These are phyloP conservation scores for Dinochytrium kinnereticum DNA, from an alignment of 371 early-diverging fungal species.

Conservation along the genomic window DNA sequence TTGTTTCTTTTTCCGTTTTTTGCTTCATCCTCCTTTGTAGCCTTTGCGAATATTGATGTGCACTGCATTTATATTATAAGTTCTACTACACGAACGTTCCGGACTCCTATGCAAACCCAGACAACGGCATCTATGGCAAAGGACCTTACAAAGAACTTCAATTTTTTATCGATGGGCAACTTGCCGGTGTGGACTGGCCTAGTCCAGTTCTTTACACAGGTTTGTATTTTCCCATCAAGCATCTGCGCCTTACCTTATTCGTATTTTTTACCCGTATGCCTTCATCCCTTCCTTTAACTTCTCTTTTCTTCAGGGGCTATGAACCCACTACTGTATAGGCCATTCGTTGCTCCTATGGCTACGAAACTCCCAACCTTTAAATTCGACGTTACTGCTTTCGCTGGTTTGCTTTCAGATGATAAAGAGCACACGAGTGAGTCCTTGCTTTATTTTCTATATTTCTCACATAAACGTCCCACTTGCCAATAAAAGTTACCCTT, in stretches of 20 bases:
- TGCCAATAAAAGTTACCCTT: constrained; percentile 23
- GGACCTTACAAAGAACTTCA: constrained; percentile 43
- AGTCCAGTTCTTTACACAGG: constrained; percentile 45
- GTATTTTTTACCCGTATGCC: too few relatives aligned
- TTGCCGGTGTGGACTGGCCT: constrained; percentile 38
- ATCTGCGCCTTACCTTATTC: too few relatives aligned
- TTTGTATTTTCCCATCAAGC: too few relatives aligned
- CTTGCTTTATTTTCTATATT: neutral
- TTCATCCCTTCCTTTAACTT: too few relatives aligned
- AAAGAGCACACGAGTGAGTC: constrained; percentile 20
- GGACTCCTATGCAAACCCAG: constrained; percentile 34
- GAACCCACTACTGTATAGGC: constrained; percentile 34
- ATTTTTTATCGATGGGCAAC: constrained; percentile 30
- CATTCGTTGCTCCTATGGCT: constrained; percentile 22
- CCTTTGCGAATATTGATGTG: too few relatives aligned
- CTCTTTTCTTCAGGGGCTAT: too few relatives aligned
- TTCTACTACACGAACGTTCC: constrained; percentile 44
- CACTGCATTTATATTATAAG: neutral
- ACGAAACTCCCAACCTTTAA: constrained; percentile 31
- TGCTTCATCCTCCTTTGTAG: neutral
- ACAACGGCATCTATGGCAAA: constrained; percentile 31
- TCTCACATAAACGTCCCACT: neutral
- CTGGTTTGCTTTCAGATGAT: constrained; percentile 26
- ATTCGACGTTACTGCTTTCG: constrained; percentile 37
- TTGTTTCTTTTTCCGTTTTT: constrained; percentile 3